Conservation (phyloP, 805 yeast genomes). For the Candida rishiriensis region DNA sequence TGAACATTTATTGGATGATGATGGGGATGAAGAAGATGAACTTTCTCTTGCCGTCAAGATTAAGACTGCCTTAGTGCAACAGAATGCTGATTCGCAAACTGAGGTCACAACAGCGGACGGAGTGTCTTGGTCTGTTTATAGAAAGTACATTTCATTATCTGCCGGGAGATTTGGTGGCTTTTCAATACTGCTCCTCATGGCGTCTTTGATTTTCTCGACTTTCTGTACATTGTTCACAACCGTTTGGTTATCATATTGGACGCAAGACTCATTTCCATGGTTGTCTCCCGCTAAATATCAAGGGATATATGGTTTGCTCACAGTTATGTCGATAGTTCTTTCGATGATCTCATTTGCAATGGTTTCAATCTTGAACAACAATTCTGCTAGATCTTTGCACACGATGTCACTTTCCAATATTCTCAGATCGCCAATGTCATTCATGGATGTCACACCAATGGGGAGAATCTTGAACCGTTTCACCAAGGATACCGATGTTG, state of each 20-base stretch:
- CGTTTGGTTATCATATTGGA: slow-evolving; percentile 84
- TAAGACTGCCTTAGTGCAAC: background rate
- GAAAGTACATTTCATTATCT: slow-evolving; percentile 47
- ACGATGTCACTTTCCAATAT: slow-evolving; percentile 55
- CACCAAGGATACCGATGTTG: slow-evolving; percentile 79
- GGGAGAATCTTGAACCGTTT: slow-evolving; percentile 82
- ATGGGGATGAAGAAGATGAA: slow-evolving; percentile 7
- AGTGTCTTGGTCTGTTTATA: slow-evolving; percentile 42
- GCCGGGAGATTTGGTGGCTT: slow-evolving; percentile 39
- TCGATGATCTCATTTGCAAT: slow-evolving; percentile 40
- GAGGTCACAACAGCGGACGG: slow-evolving; percentile 9
- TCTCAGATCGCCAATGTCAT: slow-evolving; percentile 75
- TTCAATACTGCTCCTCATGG: slow-evolving; percentile 11
- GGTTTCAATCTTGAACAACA: slow-evolving; percentile 46
- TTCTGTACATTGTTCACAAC: slow-evolving; percentile 55
- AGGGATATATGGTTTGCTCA: slow-evolving; percentile 63
- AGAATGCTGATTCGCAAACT: background rate
- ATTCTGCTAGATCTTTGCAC: slow-evolving; percentile 53
- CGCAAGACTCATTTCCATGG: slow-evolving; percentile 42
- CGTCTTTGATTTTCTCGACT: slow-evolving; percentile 31
- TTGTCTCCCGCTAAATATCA: slow-evolving; percentile 53
- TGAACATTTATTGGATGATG: slow-evolving; percentile 13
- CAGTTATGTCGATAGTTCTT: slow-evolving; percentile 43
- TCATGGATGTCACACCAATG: slow-evolving; percentile 80
- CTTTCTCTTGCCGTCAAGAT: background rate